Conservation (phyloP, 1,284 basidiomycete genomes). For the Ceratobasidium sp. region DNA sequence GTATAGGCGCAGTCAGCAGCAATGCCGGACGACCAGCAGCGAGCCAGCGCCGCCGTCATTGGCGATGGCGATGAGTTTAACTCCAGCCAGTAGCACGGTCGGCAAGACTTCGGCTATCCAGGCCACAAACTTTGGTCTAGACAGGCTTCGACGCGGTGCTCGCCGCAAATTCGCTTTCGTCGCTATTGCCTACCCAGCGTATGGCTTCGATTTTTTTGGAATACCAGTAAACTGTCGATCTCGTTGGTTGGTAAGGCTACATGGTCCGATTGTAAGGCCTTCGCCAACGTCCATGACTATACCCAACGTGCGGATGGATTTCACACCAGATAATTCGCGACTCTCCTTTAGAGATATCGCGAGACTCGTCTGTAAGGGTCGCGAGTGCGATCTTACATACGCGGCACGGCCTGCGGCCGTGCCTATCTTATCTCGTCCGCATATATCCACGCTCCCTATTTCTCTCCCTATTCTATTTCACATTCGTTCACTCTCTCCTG, state of each 20-base stretch:
- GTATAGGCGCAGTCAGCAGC: no score
- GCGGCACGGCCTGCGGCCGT: no score
- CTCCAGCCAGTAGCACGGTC: background rate
- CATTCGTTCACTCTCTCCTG: no score
- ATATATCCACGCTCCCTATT: no score
- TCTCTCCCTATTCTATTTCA: no score
- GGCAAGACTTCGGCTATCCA: background rate
- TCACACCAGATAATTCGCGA: background rate
- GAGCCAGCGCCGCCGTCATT: no score
- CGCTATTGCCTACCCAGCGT: background rate
- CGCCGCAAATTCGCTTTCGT: no score
- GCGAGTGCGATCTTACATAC: no score
- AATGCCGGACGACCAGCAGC: no score
- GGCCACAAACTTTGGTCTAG: background rate
- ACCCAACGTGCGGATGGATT: background rate
- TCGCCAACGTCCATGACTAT: background rate
- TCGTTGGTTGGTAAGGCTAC: background rate
- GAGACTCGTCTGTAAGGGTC: no score
- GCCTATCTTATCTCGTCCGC: no score
- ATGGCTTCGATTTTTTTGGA: background rate
- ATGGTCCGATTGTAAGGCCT: conserved; percentile 24
- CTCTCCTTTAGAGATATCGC: conserved; percentile 15
- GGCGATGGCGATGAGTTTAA: no score
- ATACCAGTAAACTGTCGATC: background rate
- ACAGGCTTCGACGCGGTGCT: background rate